Conservation (phyloP, 345 rosid species). For the Angophora floribunda region DNA sequence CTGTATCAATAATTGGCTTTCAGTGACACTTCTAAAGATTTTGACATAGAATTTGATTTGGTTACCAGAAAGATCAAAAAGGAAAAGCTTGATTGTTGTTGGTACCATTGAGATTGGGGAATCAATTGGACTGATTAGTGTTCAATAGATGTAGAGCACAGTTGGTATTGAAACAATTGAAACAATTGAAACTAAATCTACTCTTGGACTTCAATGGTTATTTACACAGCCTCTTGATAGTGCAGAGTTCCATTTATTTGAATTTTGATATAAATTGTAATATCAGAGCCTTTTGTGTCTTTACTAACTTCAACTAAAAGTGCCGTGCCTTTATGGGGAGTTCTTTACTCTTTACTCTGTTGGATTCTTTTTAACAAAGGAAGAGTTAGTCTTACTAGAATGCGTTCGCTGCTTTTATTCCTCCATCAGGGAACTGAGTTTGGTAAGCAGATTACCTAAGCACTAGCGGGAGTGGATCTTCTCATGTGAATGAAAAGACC, state of each 20-base stretch:
- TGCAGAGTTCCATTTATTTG: neutral
- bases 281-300: neutral
- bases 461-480: neutral
- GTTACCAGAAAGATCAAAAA: neutral
- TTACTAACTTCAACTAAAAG: neutral
- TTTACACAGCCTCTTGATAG: neutral
- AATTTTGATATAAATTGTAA: neutral
- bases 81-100: neutral
- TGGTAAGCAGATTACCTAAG: neutral
- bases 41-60: neutral
- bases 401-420: neutral
- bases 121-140: neutral
- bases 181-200: neutral
- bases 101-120: neutral
- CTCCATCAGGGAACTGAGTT: neutral
- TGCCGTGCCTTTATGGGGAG: neutral
- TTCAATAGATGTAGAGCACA: neutral
- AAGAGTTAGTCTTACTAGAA: neutral
- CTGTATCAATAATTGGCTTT: neutral
- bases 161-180: neutral
- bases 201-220: neutral
- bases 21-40: neutral
- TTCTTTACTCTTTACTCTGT: neutral
- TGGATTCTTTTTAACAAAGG: neutral
- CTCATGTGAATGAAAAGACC: neutral